Evolutionary conservation across 1,284 basidiomycete species (phyloP), one percentile per base, ranked within the genome.

Genomic region (Fomitopsis betulina): DNA sequence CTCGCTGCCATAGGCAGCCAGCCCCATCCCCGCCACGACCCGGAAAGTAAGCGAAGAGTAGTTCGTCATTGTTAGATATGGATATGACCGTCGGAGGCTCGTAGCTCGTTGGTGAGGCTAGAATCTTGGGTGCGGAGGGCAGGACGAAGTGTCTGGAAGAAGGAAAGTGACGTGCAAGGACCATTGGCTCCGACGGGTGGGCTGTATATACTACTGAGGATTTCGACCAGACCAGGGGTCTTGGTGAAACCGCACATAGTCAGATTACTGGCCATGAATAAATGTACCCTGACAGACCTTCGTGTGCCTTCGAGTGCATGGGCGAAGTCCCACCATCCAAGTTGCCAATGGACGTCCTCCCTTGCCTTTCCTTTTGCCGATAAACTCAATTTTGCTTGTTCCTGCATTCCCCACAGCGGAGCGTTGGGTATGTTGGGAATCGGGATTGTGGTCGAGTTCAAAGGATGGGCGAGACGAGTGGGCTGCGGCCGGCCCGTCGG

Each of bases 11-110:
- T 13, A 91, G 62, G 65, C 88, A 90, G 5, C 79, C 84, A 32
- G 81, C 68, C 7, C 87, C 85, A 53, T 84, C 81, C 1, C 71
- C 65, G 30, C 77, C 77, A 33, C 72, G 73, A 35, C 84, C 76
- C 12, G 89, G 86, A 66, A 88, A 91, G 68, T 85, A 91, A 2
- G 89, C 88, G 67, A 90, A 91, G 2, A 92, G 67, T 81, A 81
- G 86, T 47, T 79, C 75, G 56, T 85, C 83, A 27, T 75, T 73
- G 1, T 85, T 78, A 12, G 83, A 81, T 25, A 83, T 76, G 8
- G 81, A 79, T 54, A 92, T 81, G 17, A 86, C 69, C 3, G 79
- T 80, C 0, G 89, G 85, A 9, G 89, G 82, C 17, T 79, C 78
- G 67, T 84, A 91, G 0, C 77, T 74, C 6, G 69, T 59, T 5